A percentile compares a stretch with the other conserved stretches of the same genome.
Conservation (phyloP, 2,329 filamentous ascomycete species). For the Chalaropsis ovoidea region DNA sequence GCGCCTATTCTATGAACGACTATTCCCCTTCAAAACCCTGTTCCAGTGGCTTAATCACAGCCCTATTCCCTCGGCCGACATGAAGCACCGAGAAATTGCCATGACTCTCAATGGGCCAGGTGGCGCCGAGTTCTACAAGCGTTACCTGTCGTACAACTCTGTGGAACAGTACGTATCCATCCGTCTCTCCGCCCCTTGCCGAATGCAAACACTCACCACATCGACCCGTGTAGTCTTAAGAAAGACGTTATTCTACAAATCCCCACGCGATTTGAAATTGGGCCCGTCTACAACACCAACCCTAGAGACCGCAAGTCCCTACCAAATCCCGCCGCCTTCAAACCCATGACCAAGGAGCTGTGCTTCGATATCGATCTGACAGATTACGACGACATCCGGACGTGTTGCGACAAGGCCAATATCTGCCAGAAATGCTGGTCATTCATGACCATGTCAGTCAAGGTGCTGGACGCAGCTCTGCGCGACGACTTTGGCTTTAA, state of each 20-base stretch:
- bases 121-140: conserved; percentile 62
- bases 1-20: conserved; percentile 85
- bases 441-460: conserved; percentile 96
- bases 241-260: conserved; percentile 84
- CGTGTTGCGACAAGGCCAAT: conserved; percentile 85
- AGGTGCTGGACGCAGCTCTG: conserved; percentile 76
- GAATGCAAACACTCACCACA: conserved; percentile 23
- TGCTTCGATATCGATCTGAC: conserved; percentile 99
- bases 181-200: background rate
- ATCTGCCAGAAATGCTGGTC: conserved; percentile 94
- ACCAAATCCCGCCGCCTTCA: conserved; percentile 69
- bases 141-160: conserved; percentile 64
- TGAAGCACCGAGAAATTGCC: conserved; percentile 87
- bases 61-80: conserved; percentile 73
- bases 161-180: conserved; percentile 40
- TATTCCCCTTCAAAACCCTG: conserved; percentile 88
- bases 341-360: conserved; percentile 80
- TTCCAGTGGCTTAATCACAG: conserved; percentile 98
- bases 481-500: conserved; percentile 93
- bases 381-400: conserved; percentile 93
- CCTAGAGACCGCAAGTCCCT: conserved; percentile 86
- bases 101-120: conserved; percentile 69
- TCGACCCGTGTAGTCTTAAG: conserved; percentile 49
- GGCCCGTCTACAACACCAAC: conserved; percentile 90
- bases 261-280: conserved; percentile 93